Percentiles rank a stretch among this genome's conserved stretches.
These are phyloP conservation scores for Xenoacremonium recifei DNA, from an alignment of 2,329 filamentous ascomycete species.

Conservation along the genomic window DNA sequence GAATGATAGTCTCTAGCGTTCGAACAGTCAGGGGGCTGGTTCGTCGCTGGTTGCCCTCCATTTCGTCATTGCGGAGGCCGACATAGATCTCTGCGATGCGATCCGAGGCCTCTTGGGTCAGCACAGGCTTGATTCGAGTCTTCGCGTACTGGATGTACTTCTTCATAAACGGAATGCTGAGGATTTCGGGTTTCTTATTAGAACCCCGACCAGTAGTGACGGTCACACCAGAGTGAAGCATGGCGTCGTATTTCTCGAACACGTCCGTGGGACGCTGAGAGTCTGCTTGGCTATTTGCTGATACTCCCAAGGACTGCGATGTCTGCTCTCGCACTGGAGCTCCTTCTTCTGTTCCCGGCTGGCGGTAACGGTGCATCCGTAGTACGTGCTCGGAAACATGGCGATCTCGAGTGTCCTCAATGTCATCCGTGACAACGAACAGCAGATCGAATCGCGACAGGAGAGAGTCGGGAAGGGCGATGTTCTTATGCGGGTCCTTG, in stretches of 20 bases:
- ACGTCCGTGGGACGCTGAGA: constrained; percentile 79
- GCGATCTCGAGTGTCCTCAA: constrained; percentile 88
- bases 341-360: constrained; percentile 89
- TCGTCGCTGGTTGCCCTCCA: constrained; percentile 88
- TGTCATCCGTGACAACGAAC: constrained; percentile 97
- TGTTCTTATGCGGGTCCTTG: constrained; percentile 98
- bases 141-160: constrained; percentile 99
- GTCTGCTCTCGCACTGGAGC: constrained; percentile 88
- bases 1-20: constrained; percentile 97
- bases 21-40: constrained; percentile 95
- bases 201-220: constrained; percentile 71
- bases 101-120: constrained; percentile 89
- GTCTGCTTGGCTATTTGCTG: constrained; percentile 73
- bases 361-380: constrained; percentile 94
- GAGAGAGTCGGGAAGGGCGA: constrained; percentile 92
- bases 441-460: constrained; percentile 97
- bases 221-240: constrained; percentile 90
- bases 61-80: constrained; percentile 89
- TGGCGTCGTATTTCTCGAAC: constrained; percentile 93
- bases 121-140: constrained; percentile 79
- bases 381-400: constrained; percentile 95
- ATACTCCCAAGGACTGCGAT: constrained; percentile 82
- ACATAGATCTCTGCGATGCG: constrained; percentile 92
- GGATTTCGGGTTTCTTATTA: constrained; percentile 76
- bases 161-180: constrained; percentile 98